These are phyloP conservation scores for Ophiostoma perfectum DNA, from an alignment of 2,329 filamentous ascomycete species.

Conservation along the genomic window DNA sequence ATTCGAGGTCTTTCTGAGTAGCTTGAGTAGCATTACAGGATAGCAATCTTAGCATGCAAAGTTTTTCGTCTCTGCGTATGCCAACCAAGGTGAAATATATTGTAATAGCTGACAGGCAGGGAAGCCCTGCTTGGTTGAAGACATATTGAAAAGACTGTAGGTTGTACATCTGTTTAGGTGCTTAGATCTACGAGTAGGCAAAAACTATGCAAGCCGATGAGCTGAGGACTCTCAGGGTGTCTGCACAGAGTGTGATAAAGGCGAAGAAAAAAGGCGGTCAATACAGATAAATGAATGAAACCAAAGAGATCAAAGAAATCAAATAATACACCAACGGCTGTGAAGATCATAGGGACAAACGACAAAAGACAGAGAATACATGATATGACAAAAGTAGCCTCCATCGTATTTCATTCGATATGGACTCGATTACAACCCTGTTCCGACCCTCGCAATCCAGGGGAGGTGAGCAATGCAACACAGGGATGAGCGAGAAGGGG, in stretches of 20 bases:
- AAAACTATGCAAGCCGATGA: too few relatives aligned
- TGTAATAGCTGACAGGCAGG: not conserved
- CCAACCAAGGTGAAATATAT: not conserved
- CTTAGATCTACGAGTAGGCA: too few relatives aligned
- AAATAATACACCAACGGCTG: too few relatives aligned
- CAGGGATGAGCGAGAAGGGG: constrained; percentile 4
- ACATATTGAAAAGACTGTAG: too few relatives aligned
- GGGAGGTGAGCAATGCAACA: not conserved
- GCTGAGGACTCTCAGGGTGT: too few relatives aligned
- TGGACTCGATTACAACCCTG: not conserved
- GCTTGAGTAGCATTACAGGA: not conserved
- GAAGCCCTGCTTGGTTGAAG: not conserved
- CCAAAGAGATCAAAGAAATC: too few relatives aligned
- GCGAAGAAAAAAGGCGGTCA: too few relatives aligned
- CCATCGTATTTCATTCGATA: not conserved
- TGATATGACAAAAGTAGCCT: too few relatives aligned
- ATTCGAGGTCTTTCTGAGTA: not conserved
- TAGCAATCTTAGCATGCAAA: not conserved
- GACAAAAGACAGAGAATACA: not conserved
- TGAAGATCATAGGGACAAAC: too few relatives aligned
- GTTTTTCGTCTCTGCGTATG: not conserved
- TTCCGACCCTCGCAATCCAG: constrained; percentile 1
- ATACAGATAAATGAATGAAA: too few relatives aligned
- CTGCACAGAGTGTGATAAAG: too few relatives aligned
- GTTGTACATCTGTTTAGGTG: too few relatives aligned